Evolutionary conservation across 1,284 basidiomycete genomes (phyloP), one percentile per base, ranked within the genome.

Genomic region (Uromyces viciae-fabae): DNA sequence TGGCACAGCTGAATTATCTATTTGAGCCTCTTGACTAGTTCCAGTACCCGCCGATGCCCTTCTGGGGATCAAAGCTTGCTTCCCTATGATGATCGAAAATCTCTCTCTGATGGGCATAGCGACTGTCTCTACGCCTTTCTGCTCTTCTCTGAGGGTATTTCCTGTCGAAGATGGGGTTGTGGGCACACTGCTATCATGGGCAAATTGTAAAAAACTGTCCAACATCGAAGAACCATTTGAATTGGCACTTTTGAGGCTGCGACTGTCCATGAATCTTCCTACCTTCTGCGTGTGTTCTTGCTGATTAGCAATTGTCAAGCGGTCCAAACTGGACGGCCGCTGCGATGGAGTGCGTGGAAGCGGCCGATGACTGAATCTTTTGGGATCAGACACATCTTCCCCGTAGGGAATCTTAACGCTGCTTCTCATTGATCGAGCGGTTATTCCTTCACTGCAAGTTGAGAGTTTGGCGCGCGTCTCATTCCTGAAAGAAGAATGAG

Each of bases 291-390:
- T n/a, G n/a, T n/a, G n/a, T n/a, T n/a, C n/a, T n/a, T n/a, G n/a
- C n/a, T n/a, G n/a, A n/a, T n/a, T n/a, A n/a, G n/a, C n/a, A n/a
- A n/a, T n/a, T n/a, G n/a, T n/a, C n/a, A n/a, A n/a, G n/a, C n/a
- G n/a, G n/a, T n/a, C n/a, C n/a, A n/a, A n/a, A n/a, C n/a, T n/a
- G n/a, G n/a, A n/a, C n/a, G n/a, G n/a, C n/a, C n/a, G n/a, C n/a
- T n/a, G 14, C 49, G 49, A 36, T 4, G 71, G 71, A 11, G 33
- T 36, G n/a, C 43, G 71, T 14, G 71, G 71, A 49, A 73, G 71
- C 9, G 71, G 71, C 3, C 71, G 71, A 73, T 73, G 49, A 28
- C 71, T 73, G n/a, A 56, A 73, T 56, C 52, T 36, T 40, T 56
- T 73, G 25, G 54, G 33, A 8, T 11, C 28, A 14, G 9, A 22